phyloP scores from a whole-genome alignment of 2,329 filamentous ascomycete genomes.

The Phoma herbarum region DNA sequence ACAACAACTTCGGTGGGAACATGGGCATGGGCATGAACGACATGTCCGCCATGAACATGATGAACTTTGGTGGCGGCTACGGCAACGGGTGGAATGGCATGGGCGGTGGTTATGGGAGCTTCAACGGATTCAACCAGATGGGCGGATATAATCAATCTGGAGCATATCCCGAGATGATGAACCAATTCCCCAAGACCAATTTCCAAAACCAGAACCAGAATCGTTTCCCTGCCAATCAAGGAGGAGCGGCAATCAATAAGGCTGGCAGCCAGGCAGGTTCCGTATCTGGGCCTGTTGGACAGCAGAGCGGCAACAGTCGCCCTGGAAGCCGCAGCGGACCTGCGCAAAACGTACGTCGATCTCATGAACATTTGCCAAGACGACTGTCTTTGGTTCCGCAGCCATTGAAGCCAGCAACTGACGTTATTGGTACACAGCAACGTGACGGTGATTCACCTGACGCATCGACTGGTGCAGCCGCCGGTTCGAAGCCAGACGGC shows the following conservation, averaged over 20 bases:
- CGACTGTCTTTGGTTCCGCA: slow-evolving; percentile 12
- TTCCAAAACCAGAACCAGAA: slow-evolving; percentile 73
- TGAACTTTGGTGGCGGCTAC: slow-evolving; percentile 75
- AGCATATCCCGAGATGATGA: slow-evolving; percentile 58
- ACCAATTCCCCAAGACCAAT: slow-evolving; percentile 68
- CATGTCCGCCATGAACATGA: slow-evolving; percentile 70
- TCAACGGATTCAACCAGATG: slow-evolving; percentile 60
- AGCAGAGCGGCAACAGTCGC: slow-evolving; percentile 37
- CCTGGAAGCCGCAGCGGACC: slow-evolving; percentile 44
- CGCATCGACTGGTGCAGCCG: slow-evolving; percentile 43
- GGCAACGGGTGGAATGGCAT: slow-evolving; percentile 72
- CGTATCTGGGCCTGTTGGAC: slow-evolving; percentile 37
- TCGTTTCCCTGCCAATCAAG: slow-evolving; percentile 77
- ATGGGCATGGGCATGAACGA: slow-evolving; percentile 78
- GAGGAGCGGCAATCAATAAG: slow-evolving; percentile 60
- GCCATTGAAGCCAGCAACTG: slow-evolving; percentile 31
- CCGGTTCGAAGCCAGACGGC: slow-evolving; percentile 44
- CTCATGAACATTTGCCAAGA: slow-evolving; percentile 31
- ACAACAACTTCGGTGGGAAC: slow-evolving; percentile 70
- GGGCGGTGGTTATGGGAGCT: slow-evolving; percentile 73
- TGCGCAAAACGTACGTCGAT: slow-evolving; percentile 47
- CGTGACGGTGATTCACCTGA: slow-evolving; percentile 45
- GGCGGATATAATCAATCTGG: slow-evolving; percentile 64
- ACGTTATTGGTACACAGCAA: slow-evolving; percentile 35
- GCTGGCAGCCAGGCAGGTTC: slow-evolving; percentile 53